phyloP scores from a whole-genome alignment of 106 monocot genomes.

The Apostasia ramifera region DNA sequence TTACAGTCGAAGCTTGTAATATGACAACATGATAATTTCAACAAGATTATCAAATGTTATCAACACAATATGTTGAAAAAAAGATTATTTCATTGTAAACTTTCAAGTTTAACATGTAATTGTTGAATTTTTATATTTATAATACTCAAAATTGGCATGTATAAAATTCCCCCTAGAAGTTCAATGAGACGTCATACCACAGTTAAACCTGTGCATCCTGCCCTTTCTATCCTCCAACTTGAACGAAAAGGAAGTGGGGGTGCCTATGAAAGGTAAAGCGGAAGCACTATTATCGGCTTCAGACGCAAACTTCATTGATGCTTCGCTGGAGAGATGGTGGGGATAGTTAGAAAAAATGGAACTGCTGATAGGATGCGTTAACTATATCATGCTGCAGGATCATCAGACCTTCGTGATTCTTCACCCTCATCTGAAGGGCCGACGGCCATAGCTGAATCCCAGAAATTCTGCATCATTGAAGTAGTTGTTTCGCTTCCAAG shows the following conservation, averaged over 20 bases:
- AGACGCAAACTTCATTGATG: slow-evolving; percentile 50
- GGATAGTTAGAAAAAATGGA: not conserved
- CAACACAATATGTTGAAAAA: no score
- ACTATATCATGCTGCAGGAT: not conserved
- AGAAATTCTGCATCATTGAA: slow-evolving; percentile 91
- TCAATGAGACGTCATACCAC: slow-evolving; percentile 34
- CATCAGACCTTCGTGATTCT: slow-evolving; percentile 41
- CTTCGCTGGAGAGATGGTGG: slow-evolving; percentile 41
- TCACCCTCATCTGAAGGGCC: slow-evolving; percentile 72
- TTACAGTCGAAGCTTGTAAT: no score
- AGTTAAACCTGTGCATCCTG: slow-evolving; percentile 86
- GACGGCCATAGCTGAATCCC: slow-evolving; percentile 82
- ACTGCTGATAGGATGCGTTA: not conserved
- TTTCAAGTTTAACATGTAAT: no score
- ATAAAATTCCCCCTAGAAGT: no score
- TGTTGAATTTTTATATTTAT: no score
- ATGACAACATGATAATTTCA: no score
- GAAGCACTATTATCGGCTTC: slow-evolving; percentile 45
- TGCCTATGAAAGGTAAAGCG: slow-evolving; percentile 23
- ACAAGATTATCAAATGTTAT: no score
- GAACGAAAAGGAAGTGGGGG: slow-evolving; percentile 53
- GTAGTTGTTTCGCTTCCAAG: slow-evolving; percentile 55
- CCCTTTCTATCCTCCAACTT: slow-evolving; percentile 82
- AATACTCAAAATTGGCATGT: no score
- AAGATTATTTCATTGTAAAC: no score